Percentiles rank a stretch among this genome's conserved stretches.
Conservation (phyloP, 768 basidiomycete species). For the Auricularia cornea region DNA sequence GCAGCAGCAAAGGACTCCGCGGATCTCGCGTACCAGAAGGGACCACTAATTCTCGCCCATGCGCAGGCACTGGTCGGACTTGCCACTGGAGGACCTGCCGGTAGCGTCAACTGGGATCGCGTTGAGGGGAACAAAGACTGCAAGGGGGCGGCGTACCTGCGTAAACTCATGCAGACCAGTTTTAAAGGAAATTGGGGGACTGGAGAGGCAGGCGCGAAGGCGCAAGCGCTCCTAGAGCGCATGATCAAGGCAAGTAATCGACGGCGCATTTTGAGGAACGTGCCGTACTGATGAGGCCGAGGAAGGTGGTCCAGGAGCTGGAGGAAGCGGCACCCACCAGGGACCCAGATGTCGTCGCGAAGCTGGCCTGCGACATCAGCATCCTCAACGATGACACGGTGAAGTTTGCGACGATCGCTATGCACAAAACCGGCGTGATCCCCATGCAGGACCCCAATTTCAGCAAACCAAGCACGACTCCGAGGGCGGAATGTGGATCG, state of each 20-base stretch:
- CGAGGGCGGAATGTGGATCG: neutral
- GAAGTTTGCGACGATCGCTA: neutral
- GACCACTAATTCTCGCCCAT: no score
- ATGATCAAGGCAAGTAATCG: no score
- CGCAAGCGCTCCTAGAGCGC: no score
- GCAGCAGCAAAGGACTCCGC: neutral
- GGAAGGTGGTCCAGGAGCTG: no score
- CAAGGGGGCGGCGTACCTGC: no score
- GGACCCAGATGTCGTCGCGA: neutral
- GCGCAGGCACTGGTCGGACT: neutral
- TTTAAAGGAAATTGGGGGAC: no score
- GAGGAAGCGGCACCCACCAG: no score
- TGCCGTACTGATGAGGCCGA: no score
- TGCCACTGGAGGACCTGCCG: neutral
- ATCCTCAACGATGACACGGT: neutral
- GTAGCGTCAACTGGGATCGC: neutral
- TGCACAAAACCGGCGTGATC: neutral
- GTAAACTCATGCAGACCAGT: no score
- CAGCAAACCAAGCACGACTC: neutral
- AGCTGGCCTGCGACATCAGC: neutral
- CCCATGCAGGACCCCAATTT: neutral
- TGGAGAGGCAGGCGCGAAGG: no score
- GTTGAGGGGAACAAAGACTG: neutral
- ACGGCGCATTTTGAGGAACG: no score
- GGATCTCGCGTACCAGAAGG: neutral